Percentiles rank a stretch among this genome's conserved stretches.
Evolutionary conservation across 2,329 filamentous ascomycete genomes (phyloP).

Genomic region (Fusarium tupiense): DNA sequence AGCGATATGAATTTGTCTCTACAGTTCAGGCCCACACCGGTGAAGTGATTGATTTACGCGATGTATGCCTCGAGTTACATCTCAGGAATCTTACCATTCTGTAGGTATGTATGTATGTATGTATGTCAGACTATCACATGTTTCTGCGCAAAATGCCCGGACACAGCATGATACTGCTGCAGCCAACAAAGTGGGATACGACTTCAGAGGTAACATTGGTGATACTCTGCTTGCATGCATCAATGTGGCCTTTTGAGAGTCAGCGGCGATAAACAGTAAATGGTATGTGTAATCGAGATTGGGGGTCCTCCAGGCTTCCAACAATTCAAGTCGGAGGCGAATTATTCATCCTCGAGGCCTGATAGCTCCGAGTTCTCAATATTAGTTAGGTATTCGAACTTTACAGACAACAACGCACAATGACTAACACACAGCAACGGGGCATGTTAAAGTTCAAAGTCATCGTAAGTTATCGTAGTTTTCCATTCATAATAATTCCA

Average conservation of each 20-base stretch:
- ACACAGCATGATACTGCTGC: not conserved
- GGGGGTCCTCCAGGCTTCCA: not conserved
- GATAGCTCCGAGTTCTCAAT: not conserved
- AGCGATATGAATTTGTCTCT: slow-evolving; percentile 1
- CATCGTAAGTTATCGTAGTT: not conserved
- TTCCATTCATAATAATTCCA: slow-evolving; percentile 8
- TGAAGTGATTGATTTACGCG: not conserved
- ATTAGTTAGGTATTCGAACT: not conserved
- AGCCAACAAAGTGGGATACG: not conserved
- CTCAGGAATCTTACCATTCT: not conserved
- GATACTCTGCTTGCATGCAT: not conserved
- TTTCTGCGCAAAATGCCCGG: not conserved
- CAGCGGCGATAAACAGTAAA: not conserved
- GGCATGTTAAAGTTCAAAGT: slow-evolving; percentile 4
- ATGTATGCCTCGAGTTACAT: not conserved
- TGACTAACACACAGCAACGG: not conserved
- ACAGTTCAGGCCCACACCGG: not conserved
- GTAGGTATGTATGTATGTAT: not conserved
- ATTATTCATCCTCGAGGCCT: not conserved
- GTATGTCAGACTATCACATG: not conserved
- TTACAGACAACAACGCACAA: not conserved
- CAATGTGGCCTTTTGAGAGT: not conserved
- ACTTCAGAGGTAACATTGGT: slow-evolving; percentile 1
- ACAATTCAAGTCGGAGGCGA: not conserved
- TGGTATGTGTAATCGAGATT: not conserved